Evolutionary conservation across 305 asterid species (phyloP), one percentile per base, ranked within the genome.

Genomic region (Coffea humblotiana): DNA sequence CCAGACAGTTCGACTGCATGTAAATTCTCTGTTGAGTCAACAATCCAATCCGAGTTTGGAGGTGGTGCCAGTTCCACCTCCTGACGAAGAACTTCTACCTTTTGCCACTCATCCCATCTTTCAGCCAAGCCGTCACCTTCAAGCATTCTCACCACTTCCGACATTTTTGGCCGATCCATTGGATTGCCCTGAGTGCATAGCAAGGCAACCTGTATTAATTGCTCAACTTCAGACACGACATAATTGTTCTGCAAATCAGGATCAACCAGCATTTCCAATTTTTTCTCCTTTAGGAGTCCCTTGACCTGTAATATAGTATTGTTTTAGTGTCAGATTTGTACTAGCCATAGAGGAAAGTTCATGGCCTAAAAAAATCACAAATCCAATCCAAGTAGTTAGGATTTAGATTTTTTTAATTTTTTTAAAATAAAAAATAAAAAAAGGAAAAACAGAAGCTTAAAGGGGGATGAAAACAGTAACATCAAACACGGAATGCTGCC

Each of bases 71-170:
- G 86, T 79, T 80, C 91, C 72, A 87, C 88, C 80, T 91, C 98
- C 60, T 88, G 97, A 2, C 96, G 87, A 73, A 89, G 92, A 79
- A 93, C 90, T 83, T 94, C 98, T 19, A 89, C 94, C 87, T 90
- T 91, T 87, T 92, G 98, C 97, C 98, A 94, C 87, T 92, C 96
- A 65, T 92, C 93, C 98, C 98, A 94, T 72, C 89, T 90, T 88
- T 93, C 96, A 0, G 93, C 98, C 90, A 94, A 81, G 23, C 98
- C 98, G 47, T 91, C 95, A 3, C 98, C 98, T 85, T 91, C 98
- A 27, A 95, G 89, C 99, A 95, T 93, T 64, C 93, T 87, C 64
- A 92, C 98, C 35, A 95, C 97, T 5, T 91, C 97, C 1, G 98
- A 95, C 99, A 95, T 95, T 81, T 90, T 95, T 35, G 98, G 98